These are phyloP conservation scores for Pythium angustatum DNA, from an alignment of 352 stramenopile species.

Conservation along the genomic window DNA sequence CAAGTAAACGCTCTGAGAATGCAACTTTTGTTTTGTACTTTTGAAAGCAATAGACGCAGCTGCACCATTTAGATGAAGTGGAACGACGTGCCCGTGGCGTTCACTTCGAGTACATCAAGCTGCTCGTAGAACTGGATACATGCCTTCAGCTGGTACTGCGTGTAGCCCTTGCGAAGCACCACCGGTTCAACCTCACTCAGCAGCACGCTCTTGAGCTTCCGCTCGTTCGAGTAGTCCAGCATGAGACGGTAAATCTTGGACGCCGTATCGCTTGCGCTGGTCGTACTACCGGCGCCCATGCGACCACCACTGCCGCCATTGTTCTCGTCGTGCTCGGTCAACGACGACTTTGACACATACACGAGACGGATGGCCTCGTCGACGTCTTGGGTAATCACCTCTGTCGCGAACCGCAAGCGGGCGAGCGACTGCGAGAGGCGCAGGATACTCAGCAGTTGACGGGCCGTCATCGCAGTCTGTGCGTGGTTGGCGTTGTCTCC, in stretches of 20 bases:
- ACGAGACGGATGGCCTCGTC: constrained; percentile 97
- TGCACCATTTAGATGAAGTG: constrained; percentile 60
- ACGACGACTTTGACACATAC: constrained; percentile 97
- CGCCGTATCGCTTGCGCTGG: constrained; percentile 84
- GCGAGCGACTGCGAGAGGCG: constrained; percentile 96
- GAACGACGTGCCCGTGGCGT: constrained; percentile 70
- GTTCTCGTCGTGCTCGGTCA: constrained; percentile 89
- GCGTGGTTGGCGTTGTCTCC: constrained; percentile 71
- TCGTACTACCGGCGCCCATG: constrained; percentile 29
- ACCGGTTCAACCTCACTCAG: constrained; percentile 93
- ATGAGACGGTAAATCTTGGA: constrained; percentile 96
- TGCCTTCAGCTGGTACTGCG: constrained; percentile 91
- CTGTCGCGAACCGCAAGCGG: constrained; percentile 93
- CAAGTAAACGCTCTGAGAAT: constrained; percentile 42
- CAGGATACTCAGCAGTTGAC: constrained; percentile 98
- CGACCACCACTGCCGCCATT: constrained; percentile 30
- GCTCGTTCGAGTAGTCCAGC: constrained; percentile 90
- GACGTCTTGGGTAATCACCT: constrained; percentile 97
- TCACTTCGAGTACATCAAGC: constrained; percentile 85
- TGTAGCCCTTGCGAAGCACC: constrained; percentile 96
- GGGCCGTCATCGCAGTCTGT: constrained; percentile 98
- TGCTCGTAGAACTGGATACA: constrained; percentile 95
- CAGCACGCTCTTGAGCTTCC: constrained; percentile 62
- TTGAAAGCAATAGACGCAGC: neutral
- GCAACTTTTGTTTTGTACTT: constrained; percentile 3